Evolutionary conservation across 352 stramenopile species (phyloP).

Genomic region (Phytophthora megakarya): DNA sequence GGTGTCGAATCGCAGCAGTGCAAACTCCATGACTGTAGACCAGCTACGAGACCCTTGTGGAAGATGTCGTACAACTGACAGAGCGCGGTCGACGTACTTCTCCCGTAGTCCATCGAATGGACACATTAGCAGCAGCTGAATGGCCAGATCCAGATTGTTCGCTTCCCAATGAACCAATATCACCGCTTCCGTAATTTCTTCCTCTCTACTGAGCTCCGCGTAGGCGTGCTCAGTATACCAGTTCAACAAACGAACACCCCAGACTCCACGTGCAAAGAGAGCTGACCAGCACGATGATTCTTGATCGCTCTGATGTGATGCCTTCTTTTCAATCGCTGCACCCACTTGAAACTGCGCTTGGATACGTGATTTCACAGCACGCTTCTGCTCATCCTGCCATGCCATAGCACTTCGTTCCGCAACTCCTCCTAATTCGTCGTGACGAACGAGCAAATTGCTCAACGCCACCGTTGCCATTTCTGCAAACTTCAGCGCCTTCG

Average conservation of each 20-base stretch:
- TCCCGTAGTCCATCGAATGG: conserved; percentile 58
- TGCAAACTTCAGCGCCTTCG: conserved; percentile 21
- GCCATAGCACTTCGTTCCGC: conserved; percentile 11
- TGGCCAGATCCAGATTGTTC: conserved; percentile 35
- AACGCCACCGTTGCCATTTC: conserved; percentile 45
- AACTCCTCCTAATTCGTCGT: conserved; percentile 17
- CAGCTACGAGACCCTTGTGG: conserved; percentile 24
- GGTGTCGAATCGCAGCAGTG: conserved; percentile 69
- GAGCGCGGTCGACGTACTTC: conserved; percentile 38
- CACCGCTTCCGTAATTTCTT: conserved; percentile 44
- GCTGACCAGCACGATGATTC: conserved; percentile 39
- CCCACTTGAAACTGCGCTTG: conserved; percentile 41
- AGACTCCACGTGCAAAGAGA: conserved; percentile 56
- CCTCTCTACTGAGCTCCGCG: conserved; percentile 33
- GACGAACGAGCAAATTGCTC: conserved; percentile 42
- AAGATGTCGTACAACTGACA: conserved; percentile 25
- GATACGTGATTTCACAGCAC: conserved; percentile 42
- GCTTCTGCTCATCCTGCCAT: conserved; percentile 52
- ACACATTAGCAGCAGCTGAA: conserved; percentile 62
- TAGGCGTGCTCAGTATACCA: conserved; percentile 67
- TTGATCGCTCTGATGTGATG: not conserved
- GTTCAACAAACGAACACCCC: conserved; percentile 43
- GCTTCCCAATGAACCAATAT: conserved; percentile 42
- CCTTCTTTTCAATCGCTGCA: not conserved
- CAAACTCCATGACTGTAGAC: conserved; percentile 47